These are phyloP conservation scores for Zygoascus ofunaensis DNA, from an alignment of 805 yeast genomes.

Conservation along the genomic window DNA sequence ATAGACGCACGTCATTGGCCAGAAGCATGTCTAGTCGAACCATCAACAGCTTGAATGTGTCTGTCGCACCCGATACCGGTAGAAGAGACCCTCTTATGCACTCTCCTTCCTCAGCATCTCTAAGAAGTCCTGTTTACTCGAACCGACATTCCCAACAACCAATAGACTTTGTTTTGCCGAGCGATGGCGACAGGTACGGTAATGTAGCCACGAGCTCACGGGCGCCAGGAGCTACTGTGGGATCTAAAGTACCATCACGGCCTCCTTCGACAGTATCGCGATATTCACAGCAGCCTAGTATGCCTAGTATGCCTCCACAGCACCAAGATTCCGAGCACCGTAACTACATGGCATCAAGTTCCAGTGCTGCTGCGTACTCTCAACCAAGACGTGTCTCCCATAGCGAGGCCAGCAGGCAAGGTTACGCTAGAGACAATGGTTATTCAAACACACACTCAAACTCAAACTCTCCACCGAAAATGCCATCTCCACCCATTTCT, in stretches of 20 bases:
- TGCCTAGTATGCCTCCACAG: neutral
- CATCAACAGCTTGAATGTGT: slow-evolving; percentile 8
- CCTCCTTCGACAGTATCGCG: neutral
- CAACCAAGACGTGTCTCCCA: too few relatives aligned
- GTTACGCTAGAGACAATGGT: too few relatives aligned
- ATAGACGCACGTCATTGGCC: slow-evolving; percentile 6
- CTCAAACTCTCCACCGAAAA: neutral
- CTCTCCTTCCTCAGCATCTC: neutral
- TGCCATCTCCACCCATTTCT: slow-evolving; percentile 6
- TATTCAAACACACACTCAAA: too few relatives aligned
- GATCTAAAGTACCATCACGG: slow-evolving; percentile 15
- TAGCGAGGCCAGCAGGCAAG: too few relatives aligned
- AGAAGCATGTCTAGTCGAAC: neutral
- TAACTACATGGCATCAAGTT: too few relatives aligned
- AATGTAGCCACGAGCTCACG: slow-evolving; percentile 16
- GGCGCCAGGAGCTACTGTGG: too few relatives aligned
- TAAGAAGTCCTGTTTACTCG: too few relatives aligned
- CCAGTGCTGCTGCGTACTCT: too few relatives aligned
- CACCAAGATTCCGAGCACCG: neutral
- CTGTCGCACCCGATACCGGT: neutral
- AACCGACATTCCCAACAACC: too few relatives aligned
- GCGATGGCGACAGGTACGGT: slow-evolving; percentile 23
- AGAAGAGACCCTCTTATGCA: neutral
- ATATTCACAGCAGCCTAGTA: neutral
- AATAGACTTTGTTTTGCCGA: too few relatives aligned